Conservation (phyloP, 768 basidiomycete genomes). For the Punctularia strigosozonata region DNA sequence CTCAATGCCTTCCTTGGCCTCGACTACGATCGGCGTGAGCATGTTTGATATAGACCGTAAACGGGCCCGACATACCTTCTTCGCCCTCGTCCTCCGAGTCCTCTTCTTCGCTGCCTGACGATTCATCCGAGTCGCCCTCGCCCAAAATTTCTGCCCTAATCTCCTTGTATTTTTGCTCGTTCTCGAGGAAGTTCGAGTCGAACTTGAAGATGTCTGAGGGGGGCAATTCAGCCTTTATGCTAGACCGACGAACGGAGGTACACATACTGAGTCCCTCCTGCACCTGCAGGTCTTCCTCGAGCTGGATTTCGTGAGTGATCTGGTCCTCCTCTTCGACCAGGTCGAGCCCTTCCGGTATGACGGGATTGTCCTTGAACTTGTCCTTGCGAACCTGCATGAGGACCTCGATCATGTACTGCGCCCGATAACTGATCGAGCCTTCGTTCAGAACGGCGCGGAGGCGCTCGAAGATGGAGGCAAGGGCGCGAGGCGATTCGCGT, state of each 20-base stretch:
- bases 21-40: constrained; percentile 34
- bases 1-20: constrained; percentile 81
- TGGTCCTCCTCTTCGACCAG: constrained; percentile 97
- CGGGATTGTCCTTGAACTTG: constrained; percentile 98
- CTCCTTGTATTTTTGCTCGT: constrained; percentile 86
- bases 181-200: constrained; percentile 78
- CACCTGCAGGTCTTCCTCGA: constrained; percentile 90
- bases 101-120: constrained; percentile 47
- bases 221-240: constrained; percentile 5
- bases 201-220: constrained; percentile 84
- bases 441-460: constrained; percentile 97
- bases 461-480: constrained; percentile 89
- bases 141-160: constrained; percentile 95
- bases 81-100: constrained; percentile 54
- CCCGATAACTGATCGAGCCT: constrained; percentile 87
- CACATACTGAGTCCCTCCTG: constrained; percentile 88
- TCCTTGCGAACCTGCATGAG: constrained; percentile 98
- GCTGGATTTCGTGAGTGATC: constrained; percentile 84
- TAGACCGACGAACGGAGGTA: neutral
- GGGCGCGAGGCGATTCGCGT: constrained; percentile 91
- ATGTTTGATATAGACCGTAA: too few relatives aligned
- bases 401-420: constrained; percentile 99
- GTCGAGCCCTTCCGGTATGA: constrained; percentile 88
- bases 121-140: constrained; percentile 69
- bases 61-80: constrained; percentile 34